Base-by-base conservation (phyloP, 352 stramenopile genomes). In the Phytophthora rubi region DNA sequence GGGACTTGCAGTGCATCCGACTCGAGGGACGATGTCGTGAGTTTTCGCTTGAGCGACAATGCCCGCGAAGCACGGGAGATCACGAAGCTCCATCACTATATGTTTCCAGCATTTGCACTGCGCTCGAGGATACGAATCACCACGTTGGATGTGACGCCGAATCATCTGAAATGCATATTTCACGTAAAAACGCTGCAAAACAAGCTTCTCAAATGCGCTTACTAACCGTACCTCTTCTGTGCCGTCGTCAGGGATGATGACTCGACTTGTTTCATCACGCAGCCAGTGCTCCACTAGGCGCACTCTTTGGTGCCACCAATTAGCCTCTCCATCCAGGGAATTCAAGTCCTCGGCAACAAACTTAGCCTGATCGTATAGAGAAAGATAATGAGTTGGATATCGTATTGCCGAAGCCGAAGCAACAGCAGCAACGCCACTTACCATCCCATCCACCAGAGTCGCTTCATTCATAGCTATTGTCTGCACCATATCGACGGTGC, bases 31-130 rank as follows among this genome's bases (percentile, higher is more conserved):
- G 28, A 30, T 7, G 52, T 64, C 35, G 75, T 65, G 21, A 16
- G 26, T 35, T 65, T 62, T 60, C n/a, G 52, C 26, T 18, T 67
- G 54, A 13, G 42, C 56, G 37, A 65, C 35, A 6, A 78, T 33
- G 2, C 53, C 68, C 2, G 70, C 53, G 61, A 86, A 83, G 32
- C 75, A 82, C 13, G 85, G 75, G n/a, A 92, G 71, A 47, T 93
- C 87, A 33, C 81, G 78, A 1, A 95, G 69, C 59, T 95, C 87
- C 42, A 91, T 67, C 35, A 93, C 83, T 32, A 93, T 92, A 53
- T 95, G 79, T 26, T 85, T 88, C 88, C 85, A 95, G 65, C 88
- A 95, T 61, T 92, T 92, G 70, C 80, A 67, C 56, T 90, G 84
- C 32, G 70, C 74, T 35, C 79, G 70, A 23, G 85, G 74, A 51